These are phyloP conservation scores for Crithidia fasciculata DNA, from an alignment of 208 protist genomes.

Conservation along the genomic window DNA sequence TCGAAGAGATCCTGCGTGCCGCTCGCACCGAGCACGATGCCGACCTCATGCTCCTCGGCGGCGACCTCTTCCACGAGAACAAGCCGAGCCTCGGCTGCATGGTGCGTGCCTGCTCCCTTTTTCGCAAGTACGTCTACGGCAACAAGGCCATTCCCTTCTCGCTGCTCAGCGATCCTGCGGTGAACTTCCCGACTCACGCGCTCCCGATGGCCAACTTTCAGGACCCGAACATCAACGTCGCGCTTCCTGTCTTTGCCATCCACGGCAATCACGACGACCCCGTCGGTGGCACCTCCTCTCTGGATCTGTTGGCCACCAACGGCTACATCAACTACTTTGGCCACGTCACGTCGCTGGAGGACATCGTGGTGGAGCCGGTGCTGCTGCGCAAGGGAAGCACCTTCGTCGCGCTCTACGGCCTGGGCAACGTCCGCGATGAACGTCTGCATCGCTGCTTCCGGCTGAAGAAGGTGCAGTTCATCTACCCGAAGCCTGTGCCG, in stretches of 20 bases:
- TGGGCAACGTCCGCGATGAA: conserved; percentile 98
- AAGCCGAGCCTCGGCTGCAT: conserved; percentile 96
- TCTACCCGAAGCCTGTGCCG: conserved; percentile 71
- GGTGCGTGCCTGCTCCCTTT: conserved; percentile 84
- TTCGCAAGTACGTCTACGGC: conserved; percentile 93
- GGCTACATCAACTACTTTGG: conserved; percentile 99
- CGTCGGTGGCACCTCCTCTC: conserved; percentile 91
- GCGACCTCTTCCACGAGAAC: conserved; percentile 99
- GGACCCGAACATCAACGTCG: conserved; percentile 98
- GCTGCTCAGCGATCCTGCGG: conserved; percentile 91
- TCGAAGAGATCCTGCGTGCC: conserved; percentile 97
- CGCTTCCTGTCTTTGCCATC: conserved; percentile 98
- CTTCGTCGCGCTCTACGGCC: conserved; percentile 97
- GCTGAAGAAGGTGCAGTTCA: conserved; percentile 93
- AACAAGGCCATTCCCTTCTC: conserved; percentile 89
- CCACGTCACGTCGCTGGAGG: conserved; percentile 89
- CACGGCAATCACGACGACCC: conserved; percentile 99
- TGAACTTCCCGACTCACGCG: conserved; percentile 91
- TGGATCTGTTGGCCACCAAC: conserved; percentile 95
- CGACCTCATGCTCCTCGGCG: conserved; percentile 97
- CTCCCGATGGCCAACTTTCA: conserved; percentile 91
- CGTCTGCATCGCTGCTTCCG: conserved; percentile 96
- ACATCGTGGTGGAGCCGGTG: conserved; percentile 94
- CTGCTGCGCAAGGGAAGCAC: conserved; percentile 94
- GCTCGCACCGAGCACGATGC: conserved; percentile 93